Base-by-base conservation (phyloP, 164 flowering plant species). In the Umbilicus rupestris region DNA sequence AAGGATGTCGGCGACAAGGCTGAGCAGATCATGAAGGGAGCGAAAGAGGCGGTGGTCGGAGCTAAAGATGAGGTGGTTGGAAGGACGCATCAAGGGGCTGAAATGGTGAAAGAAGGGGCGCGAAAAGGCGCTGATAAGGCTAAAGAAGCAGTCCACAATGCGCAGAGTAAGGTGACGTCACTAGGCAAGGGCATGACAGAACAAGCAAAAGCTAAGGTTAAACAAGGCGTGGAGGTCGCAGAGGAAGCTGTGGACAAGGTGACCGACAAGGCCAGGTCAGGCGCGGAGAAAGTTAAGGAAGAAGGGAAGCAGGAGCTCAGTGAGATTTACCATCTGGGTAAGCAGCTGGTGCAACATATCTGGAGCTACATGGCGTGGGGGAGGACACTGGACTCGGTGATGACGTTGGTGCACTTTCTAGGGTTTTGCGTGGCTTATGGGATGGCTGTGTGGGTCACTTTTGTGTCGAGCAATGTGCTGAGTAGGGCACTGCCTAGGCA, bases 351-450 rank as follows among this genome's bases (percentile, higher is more conserved):
- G 29, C 28, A 24, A 12, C 58, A 52, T 52, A 52, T 52, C 30
- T 52, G 58, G 58, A 24, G 58, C 58, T 52, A 52, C 24, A 7
- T 52, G 15, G 58, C 58, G 29, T 52, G 58, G 58, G 58, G 58
- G 30, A 52, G 58, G 30, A 7, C 58, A 5, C 12, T 52, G 30
- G 16, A 24, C 30, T 24, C 58, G 1, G 30, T 52, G 12, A 20
- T 11, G 29, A 16, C 16, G 12, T 0, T 52, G 16, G 15, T 52
- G 29, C 58, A 52, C 3, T 22, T 52, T 29, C 6, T 52, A 22
- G 58, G 58, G 17, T 52, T 52, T 52, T 24, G 58, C 30, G 24
- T 52, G 58, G 58, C 58, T 24, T 52, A 52, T 11, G 58, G 58
- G 24, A 52, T 52, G 58, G 31, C 58, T 52, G 58, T 52, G 22